These are phyloP conservation scores for Rhododendron ovatum DNA, from an alignment of 148 eudicot species.

Conservation along the genomic window DNA sequence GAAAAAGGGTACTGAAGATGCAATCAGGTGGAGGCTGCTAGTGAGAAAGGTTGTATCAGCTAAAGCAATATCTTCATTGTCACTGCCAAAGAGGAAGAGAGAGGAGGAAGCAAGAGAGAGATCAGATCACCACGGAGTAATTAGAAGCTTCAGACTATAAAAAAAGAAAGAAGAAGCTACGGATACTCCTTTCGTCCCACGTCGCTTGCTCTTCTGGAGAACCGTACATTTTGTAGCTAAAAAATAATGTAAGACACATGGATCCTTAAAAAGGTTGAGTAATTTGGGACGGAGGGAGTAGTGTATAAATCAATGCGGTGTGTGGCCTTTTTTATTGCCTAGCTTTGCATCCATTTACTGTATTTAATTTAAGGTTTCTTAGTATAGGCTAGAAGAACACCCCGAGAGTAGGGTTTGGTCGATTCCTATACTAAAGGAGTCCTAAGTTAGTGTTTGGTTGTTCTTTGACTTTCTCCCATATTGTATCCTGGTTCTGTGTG, in stretches of 20 bases:
- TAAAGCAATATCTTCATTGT: conserved; percentile 21
- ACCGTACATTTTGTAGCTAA: too few species aligned
- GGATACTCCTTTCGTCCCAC: neutral
- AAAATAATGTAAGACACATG: too few species aligned
- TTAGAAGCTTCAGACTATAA: conserved; percentile 10
- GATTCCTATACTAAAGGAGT: neutral
- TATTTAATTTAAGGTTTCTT: neutral
- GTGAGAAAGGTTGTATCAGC: conserved; percentile 62
- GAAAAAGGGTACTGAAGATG: conserved; percentile 39
- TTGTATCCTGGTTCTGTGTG: neutral
- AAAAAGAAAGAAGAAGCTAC: neutral
- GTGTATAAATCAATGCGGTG: neutral
- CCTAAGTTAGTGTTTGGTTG: neutral
- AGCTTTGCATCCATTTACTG: neutral
- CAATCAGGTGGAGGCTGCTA: conserved; percentile 54
- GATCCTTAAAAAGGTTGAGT: neutral
- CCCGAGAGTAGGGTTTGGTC: neutral
- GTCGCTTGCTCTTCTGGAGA: too few species aligned
- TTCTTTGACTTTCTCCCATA: neutral
- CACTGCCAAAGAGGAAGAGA: conserved; percentile 19
- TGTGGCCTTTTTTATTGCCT: neutral
- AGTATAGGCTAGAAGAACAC: neutral
- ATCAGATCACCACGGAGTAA: neutral
- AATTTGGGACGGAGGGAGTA: neutral
- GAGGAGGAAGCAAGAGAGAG: conserved; percentile 19